Base-by-base conservation (phyloP, 2,329 filamentous ascomycete genomes). In the Hypoxylon sp. region DNA sequence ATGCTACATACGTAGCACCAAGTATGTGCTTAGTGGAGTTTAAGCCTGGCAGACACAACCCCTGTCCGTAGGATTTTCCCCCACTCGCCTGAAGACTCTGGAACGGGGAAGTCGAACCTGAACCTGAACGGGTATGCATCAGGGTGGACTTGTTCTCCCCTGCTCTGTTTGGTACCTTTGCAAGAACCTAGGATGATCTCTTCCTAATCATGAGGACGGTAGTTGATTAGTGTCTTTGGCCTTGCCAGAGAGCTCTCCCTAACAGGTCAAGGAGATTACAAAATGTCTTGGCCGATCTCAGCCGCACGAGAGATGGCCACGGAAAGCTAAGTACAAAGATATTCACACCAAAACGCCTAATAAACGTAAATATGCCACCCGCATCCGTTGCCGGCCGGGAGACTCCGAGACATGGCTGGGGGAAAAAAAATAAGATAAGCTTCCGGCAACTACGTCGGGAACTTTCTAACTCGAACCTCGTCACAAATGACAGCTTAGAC, bases 31-130 rank as follows among this genome's bases (percentile, higher is more conserved):
- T 32, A 8, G 32, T 21, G 47, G 31, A 59, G 55, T 62, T 62
- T 62, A 59, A 62, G 53, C 64, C 55, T 62, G 46, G 11, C 44
- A 62, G 31, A 44, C 8, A 11, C 10, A 35, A 35, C 48, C 64
- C 67, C 35, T 65, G 53, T 48, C 29, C 27, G 64, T 58, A 64
- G 52, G 56, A 60, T 62, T 47, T 17, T 44, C 64, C 58, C 61
- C 68, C 61, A 63, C 68, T 70, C 57, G 51, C 57, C 64, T 68
- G 62, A 62, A 70, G 65, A 61, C n/a, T 21, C 39, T 63, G 50
- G 51, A 51, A 61, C 56, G 60, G 63, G 62, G 64, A 39, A 67
- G 42, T 35, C 57, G 31, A 61, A 47, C 44, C 54, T 59, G 29
- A 50, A 52, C 32, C 15, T 52, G 53, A 62, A 62, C 56, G 56